These are phyloP conservation scores for Candida freyschussii DNA, from an alignment of 1,139 yeast species.

Conservation along the genomic window DNA sequence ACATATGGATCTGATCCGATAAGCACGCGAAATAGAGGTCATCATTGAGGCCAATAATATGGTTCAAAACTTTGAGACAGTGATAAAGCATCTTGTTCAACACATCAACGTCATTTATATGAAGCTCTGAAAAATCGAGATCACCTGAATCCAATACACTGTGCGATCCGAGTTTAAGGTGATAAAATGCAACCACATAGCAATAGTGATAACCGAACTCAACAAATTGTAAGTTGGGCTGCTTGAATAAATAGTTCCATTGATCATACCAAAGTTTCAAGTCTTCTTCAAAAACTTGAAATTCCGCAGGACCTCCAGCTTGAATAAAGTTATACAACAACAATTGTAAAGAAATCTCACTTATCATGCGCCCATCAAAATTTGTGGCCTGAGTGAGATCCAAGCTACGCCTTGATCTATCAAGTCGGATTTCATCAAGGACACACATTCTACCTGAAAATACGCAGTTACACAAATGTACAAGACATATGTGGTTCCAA, in stretches of 20 bases:
- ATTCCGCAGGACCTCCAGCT: constrained; percentile 26
- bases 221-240: constrained; percentile 73
- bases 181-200: constrained; percentile 45
- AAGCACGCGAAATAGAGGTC: constrained; percentile 39
- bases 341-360: constrained; percentile 64
- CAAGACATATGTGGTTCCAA: constrained; percentile 70
- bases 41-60: constrained; percentile 32
- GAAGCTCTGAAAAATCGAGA: constrained; percentile 9
- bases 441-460: constrained; percentile 72
- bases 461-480: constrained; percentile 64
- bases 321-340: constrained; percentile 62
- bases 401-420: constrained; percentile 56
- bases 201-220: constrained; percentile 71
- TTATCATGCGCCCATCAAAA: constrained; percentile 80
- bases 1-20: constrained; percentile 47
- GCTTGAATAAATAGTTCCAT: constrained; percentile 69
- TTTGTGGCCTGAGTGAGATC: constrained; percentile 65
- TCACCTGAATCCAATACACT: constrained; percentile 8
- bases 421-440: constrained; percentile 61
- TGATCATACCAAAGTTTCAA: constrained; percentile 59
- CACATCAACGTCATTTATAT: constrained; percentile 18
- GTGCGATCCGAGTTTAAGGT: constrained; percentile 26
- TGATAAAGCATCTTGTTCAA: constrained; percentile 25
- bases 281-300: constrained; percentile 31
- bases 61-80: constrained; percentile 34